These are phyloP conservation scores for Avicennia marina DNA, from an alignment of 257 asterid genomes.

Conservation along the genomic window DNA sequence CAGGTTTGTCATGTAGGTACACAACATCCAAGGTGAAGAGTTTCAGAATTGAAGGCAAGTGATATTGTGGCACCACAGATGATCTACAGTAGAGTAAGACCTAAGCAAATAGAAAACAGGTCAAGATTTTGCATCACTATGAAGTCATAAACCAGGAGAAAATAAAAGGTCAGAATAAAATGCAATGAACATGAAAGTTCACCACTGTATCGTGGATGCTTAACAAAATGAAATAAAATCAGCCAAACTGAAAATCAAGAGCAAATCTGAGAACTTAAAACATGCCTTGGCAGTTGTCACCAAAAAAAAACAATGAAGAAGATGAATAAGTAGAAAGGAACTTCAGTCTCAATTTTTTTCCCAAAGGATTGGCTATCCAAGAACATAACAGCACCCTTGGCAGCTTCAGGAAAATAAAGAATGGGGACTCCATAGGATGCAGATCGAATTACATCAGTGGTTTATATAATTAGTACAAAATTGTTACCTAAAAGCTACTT, in stretches of 20 bases:
- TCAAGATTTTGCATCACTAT: slow-evolving; percentile 1
- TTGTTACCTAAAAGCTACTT: no score
- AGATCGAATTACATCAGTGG: no score
- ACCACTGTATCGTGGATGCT: neutral
- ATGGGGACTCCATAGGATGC: no score
- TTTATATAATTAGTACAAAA: no score
- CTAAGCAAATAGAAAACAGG: slow-evolving; percentile 36
- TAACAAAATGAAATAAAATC: neutral
- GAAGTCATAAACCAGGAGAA: neutral
- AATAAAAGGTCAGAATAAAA: neutral
- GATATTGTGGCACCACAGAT: slow-evolving; percentile 59
- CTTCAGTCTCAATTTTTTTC: no score
- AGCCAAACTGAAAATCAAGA: neutral
- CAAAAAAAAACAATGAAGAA: no score
- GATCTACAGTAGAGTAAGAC: slow-evolving; percentile 83
- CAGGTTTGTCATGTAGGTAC: slow-evolving; percentile 95
- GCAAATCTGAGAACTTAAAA: no score
- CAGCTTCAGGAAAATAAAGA: no score
- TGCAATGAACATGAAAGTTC: neutral
- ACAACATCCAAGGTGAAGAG: slow-evolving; percentile 84
- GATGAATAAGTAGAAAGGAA: no score
- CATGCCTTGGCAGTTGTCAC: no score
- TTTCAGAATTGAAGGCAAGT: slow-evolving; percentile 56
- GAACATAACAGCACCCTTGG: no score
- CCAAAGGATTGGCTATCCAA: no score